Percentiles rank a stretch among this genome's conserved stretches.
These are phyloP conservation scores for Salix exigua DNA, from an alignment of 345 rosid genomes.

Conservation along the genomic window DNA sequence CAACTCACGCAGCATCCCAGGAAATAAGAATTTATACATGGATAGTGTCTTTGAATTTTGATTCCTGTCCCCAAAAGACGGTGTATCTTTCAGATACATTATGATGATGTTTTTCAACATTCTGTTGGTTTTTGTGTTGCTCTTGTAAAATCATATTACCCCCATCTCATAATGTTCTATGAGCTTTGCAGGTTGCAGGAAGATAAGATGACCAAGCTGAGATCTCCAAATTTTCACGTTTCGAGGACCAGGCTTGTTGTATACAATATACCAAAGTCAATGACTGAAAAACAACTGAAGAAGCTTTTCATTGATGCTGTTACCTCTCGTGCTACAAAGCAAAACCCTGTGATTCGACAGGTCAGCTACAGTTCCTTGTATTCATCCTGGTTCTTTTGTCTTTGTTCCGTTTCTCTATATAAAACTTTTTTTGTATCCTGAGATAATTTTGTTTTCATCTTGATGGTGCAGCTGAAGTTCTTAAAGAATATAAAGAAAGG, in stretches of 20 bases:
- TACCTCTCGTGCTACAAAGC: slow-evolving; percentile 84
- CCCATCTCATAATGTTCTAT: slow-evolving; percentile 5
- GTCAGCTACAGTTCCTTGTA: slow-evolving; percentile 32
- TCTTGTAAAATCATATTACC: background rate
- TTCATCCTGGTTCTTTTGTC: background rate
- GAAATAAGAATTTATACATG: background rate
- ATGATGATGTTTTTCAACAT: background rate
- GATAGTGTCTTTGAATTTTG: background rate
- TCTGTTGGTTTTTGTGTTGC: background rate
- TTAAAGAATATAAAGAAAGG: slow-evolving; percentile 64
- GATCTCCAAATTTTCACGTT: slow-evolving; percentile 89
- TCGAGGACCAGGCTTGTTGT: slow-evolving; percentile 75
- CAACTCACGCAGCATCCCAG: background rate
- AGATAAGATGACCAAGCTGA: slow-evolving; percentile 78
- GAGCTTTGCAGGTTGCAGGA: slow-evolving; percentile 61
- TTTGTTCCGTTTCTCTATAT: background rate
- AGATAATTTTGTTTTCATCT: background rate
- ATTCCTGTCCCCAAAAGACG: background rate
- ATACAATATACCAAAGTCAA: slow-evolving; percentile 79
- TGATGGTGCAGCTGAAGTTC: slow-evolving; percentile 61
- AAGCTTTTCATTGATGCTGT: slow-evolving; percentile 70
- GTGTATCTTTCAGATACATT: background rate
- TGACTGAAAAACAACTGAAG: slow-evolving; percentile 62
- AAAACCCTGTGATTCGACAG: slow-evolving; percentile 80
- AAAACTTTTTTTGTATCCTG: background rate